Percentiles rank a stretch among this genome's conserved stretches.
These are phyloP conservation scores for Ceratocystiopsis sp. DNA, from an alignment of 2,329 filamentous ascomycete species.

Conservation along the genomic window DNA sequence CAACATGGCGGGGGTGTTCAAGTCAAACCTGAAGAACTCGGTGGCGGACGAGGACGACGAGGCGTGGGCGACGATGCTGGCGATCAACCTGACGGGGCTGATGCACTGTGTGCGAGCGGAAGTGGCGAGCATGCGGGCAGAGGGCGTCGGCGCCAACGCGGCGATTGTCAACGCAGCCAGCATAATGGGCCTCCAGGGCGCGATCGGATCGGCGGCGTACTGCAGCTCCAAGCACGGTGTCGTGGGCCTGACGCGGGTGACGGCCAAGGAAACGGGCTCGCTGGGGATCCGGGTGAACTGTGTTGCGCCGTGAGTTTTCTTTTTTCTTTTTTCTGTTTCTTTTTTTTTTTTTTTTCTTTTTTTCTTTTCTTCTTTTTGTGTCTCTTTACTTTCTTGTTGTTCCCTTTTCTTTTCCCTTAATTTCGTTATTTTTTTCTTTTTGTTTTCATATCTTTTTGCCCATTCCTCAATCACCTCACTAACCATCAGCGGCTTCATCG, in stretches of 20 bases:
- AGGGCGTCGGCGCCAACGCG: constrained; percentile 2
- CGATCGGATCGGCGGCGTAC: constrained; percentile 19
- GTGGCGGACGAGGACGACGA: constrained; percentile 27
- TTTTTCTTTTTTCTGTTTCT: neutral
- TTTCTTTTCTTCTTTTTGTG: neutral
- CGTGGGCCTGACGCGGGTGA: constrained; percentile 19
- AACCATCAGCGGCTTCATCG: constrained; percentile 1
- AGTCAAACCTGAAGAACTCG: constrained; percentile 21
- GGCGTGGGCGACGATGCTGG: constrained; percentile 31
- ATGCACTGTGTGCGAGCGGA: constrained; percentile 30
- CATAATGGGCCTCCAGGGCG: constrained; percentile 13
- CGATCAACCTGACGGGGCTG: constrained; percentile 31
- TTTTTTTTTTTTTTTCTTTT: neutral
- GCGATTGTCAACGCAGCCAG: constrained; percentile 9
- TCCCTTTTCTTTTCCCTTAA: neutral
- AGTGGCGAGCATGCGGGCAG: constrained; percentile 5
- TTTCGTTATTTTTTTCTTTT: neutral
- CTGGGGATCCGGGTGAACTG: constrained; percentile 27
- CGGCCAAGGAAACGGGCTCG: constrained; percentile 21
- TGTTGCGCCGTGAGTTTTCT: constrained; percentile 3
- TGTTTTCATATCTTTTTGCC: too few species aligned
- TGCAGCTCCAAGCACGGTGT: constrained; percentile 21
- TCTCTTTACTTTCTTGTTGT: neutral
- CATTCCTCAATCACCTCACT: too few species aligned
- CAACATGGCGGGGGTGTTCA: constrained; percentile 35